Base-by-base conservation (phyloP, 371 early-diverging fungal genomes). In the Mucor velutinosus region DNA sequence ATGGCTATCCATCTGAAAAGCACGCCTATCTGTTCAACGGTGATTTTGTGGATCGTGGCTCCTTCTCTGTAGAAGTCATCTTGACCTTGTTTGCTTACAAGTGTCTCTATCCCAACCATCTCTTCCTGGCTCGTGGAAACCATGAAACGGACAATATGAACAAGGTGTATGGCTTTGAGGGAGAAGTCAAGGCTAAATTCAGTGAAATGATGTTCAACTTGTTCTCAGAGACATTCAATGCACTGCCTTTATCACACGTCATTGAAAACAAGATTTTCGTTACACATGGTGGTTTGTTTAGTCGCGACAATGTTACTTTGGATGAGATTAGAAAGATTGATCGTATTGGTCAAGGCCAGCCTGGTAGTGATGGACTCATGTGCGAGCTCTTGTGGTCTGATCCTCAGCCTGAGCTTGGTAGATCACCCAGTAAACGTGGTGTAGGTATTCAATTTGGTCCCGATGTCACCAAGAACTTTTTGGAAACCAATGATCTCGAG, bases 121-220 rank as follows among this genome's bases (percentile, higher is more conserved):
- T 99, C 70, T 94, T 86, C 75, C 76, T 99, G 64, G 92, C 94
- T 23, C 94, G 99, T 65, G 99, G 99, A 63, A 99, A 99, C 81
- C 99, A 99, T 80, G 99, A 99, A 76, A 94, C 97, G 0, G 92
- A 93, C 63, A 93, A 95, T 74, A 98, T 99, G 95, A 99, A 99
- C 87, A 94, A 94, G 84, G 93, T 95, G 30, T 99, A 98, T 76
- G 99, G 99, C 2, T 99, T 99, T 70, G 97, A 99, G 81, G 98
- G 97, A 25, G 99, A 99, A 80, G 94, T 96, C 64, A 93, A 92
- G 75, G 91, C 92, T 76, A 99, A 99, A 60, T 99, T 94, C 76
- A 88, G 89, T 56, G 92, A 92, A 43, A 80, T 88, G 51, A 87
- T 97, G 85, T 98, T 98, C 83, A 91, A 90, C 67, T 77, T 95